A percentile compares a stretch with the other conserved stretches of the same genome.
Evolutionary conservation across 148 eudicot species (phyloP).

Genomic region (Limonium bicolor): DNA sequence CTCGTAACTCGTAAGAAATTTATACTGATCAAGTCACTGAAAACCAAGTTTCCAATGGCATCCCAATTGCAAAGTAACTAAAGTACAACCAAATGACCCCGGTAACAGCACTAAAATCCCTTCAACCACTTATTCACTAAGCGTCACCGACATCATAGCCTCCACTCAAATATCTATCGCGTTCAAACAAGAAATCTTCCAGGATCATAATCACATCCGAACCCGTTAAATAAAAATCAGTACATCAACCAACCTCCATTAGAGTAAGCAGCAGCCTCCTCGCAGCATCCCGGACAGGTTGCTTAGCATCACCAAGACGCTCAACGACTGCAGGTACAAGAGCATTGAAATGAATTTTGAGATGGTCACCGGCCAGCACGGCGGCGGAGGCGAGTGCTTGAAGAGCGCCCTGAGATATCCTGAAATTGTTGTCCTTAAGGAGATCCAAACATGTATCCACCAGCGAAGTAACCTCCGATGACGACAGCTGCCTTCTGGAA

Average conservation of each 20-base stretch:
- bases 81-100: no score
- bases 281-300: constrained; percentile 93
- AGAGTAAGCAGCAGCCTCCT: constrained; percentile 72
- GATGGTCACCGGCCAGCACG: constrained; percentile 69
- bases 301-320: constrained; percentile 74
- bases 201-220: no score
- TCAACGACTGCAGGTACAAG: constrained; percentile 80
- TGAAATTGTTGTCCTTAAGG: constrained; percentile 66
- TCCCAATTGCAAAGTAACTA: no score
- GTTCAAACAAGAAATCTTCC: no score
- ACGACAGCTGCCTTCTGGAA: constrained; percentile 42
- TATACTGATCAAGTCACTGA: no score
- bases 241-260: constrained; percentile 97
- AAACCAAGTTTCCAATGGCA: no score
- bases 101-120: no score
- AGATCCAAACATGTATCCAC: constrained; percentile 92
- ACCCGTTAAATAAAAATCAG: no score
- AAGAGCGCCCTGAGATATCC: constrained; percentile 74
- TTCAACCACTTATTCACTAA: no score
- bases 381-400: constrained; percentile 88
- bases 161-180: no score
- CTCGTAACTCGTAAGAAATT: no score
- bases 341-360: constrained; percentile 79
- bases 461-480: constrained; percentile 67
- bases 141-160: no score